phyloP scores from a whole-genome alignment of 495 filamentous ascomycete genomes.

The Cercophora scortea region DNA sequence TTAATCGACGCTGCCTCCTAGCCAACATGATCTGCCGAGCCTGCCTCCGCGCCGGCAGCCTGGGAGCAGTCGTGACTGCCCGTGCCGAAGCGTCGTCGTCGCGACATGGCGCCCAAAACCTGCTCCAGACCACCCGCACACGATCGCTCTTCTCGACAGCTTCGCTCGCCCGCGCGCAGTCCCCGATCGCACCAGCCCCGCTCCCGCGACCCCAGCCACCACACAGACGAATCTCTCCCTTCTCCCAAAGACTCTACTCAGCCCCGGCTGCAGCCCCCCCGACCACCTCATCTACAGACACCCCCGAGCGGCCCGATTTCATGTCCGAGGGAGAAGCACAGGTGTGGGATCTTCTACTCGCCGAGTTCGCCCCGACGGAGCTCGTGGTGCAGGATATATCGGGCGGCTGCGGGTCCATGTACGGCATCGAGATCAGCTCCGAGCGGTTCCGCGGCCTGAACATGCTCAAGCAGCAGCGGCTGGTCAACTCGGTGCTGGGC shows the following conservation, averaged over 20 bases:
- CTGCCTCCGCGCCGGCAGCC: conserved; percentile 12
- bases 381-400: conserved; percentile 64
- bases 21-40: conserved; percentile 17
- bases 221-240: background rate
- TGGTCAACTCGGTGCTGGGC: conserved; percentile 60
- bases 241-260: background rate
- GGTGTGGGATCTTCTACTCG: conserved; percentile 36
- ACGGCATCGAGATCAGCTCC: conserved; percentile 61
- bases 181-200: background rate
- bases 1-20: too few relatives aligned
- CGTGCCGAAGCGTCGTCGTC: too few relatives aligned
- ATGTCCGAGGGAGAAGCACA: conserved; percentile 35
- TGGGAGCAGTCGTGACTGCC: too few relatives aligned
- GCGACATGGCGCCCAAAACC: background rate
- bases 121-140: background rate
- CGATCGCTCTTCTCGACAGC: background rate
- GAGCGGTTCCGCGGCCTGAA: conserved; percentile 55
- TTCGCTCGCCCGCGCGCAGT: background rate
- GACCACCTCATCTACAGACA: conserved; percentile 1
- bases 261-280: background rate
- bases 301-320: conserved; percentile 31
- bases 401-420: conserved; percentile 77
- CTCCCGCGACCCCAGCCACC: background rate
- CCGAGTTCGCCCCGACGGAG: conserved; percentile 36
- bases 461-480: conserved; percentile 64